A percentile compares a stretch with the other conserved stretches of the same genome.
phyloP scores from a whole-genome alignment of 2,329 filamentous ascomycete genomes.

The Colletotrichum melonis region DNA sequence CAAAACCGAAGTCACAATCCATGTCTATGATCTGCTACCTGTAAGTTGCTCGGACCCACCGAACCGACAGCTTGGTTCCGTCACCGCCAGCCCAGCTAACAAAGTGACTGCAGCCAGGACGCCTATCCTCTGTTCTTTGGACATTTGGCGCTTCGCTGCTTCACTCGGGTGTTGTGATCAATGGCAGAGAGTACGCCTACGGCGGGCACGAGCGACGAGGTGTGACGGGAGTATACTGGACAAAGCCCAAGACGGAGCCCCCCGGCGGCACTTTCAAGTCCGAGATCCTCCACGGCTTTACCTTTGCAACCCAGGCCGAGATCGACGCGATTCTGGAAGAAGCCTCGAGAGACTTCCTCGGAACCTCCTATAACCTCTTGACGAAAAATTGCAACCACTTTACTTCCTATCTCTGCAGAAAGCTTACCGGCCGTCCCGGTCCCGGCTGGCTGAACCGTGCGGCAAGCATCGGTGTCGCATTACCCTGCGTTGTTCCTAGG shows the following conservation, averaged over 20 bases:
- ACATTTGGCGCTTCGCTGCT: constrained; percentile 80
- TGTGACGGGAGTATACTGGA: constrained; percentile 86
- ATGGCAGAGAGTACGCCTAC: constrained; percentile 84
- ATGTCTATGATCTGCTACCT: constrained; percentile 82
- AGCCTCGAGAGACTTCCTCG: constrained; percentile 79
- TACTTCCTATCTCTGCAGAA: constrained; percentile 79
- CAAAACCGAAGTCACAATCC: constrained; percentile 79
- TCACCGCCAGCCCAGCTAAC: constrained; percentile 20
- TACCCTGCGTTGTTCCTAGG: constrained; percentile 84
- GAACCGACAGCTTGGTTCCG: not conserved
- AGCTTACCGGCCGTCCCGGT: constrained; percentile 76
- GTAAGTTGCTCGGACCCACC: constrained; percentile 54
- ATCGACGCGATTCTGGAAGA: constrained; percentile 76
- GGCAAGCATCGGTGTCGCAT: constrained; percentile 82
- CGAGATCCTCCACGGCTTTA: constrained; percentile 84
- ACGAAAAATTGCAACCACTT: constrained; percentile 93
- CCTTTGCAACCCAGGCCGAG: constrained; percentile 74
- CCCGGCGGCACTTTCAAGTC: constrained; percentile 82
- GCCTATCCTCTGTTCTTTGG: constrained; percentile 82
- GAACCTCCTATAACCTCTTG: constrained; percentile 82
- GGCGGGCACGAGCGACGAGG: constrained; percentile 80
- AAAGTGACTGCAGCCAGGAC: constrained; percentile 67
- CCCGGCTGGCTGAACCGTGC: constrained; percentile 85
- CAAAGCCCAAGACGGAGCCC: constrained; percentile 76
- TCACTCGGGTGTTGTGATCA: constrained; percentile 86